Evolutionary conservation across 1,139 yeast genomes (phyloP).

Genomic region (Pichia terricola): DNA sequence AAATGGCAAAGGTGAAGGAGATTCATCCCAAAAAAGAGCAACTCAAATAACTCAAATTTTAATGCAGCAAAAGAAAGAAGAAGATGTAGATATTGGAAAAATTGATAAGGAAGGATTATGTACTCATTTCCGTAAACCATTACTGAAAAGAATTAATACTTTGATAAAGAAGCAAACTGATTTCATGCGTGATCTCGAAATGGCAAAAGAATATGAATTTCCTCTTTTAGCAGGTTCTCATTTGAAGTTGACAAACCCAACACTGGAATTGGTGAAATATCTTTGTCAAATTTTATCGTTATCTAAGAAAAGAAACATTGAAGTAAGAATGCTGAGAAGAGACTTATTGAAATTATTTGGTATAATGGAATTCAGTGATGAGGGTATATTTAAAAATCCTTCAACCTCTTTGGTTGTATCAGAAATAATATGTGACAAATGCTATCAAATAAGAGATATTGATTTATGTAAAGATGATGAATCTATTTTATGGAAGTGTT

Average conservation of each 20-base stretch:
- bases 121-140: constrained; percentile 49
- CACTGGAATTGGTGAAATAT: constrained; percentile 69
- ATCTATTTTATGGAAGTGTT: constrained; percentile 52
- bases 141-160: constrained; percentile 57
- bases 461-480: constrained; percentile 70
- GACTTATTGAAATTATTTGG: constrained; percentile 67
- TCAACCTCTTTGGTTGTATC: constrained; percentile 58
- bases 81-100: constrained; percentile 28
- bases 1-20: constrained; percentile 15
- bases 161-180: constrained; percentile 64
- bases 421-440: constrained; percentile 68
- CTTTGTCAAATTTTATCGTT: constrained; percentile 66
- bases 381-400: constrained; percentile 70
- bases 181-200: constrained; percentile 57
- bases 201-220: constrained; percentile 52
- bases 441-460: constrained; percentile 64
- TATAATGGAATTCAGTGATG: constrained; percentile 73
- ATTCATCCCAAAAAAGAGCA: constrained; percentile 43
- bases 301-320: constrained; percentile 56
- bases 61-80: constrained; percentile 30
- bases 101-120: constrained; percentile 31
- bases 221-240: constrained; percentile 70
- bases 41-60: constrained; percentile 57
- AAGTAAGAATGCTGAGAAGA: constrained; percentile 65
- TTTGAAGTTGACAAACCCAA: constrained; percentile 54